These are phyloP conservation scores for Metschnikowia dekortorum DNA, from an alignment of 805 yeast genomes.

Conservation along the genomic window DNA sequence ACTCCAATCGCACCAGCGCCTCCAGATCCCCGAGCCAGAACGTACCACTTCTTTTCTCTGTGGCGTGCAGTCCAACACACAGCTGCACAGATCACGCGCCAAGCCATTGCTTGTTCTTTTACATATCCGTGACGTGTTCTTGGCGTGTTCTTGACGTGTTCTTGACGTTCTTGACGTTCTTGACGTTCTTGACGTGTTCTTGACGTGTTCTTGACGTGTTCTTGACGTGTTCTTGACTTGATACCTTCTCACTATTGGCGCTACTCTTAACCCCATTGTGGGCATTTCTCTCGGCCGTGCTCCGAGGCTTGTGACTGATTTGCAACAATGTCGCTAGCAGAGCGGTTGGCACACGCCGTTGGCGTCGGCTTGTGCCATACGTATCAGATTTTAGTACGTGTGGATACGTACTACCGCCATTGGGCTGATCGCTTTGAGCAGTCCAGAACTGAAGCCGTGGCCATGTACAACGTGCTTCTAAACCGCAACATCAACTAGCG, in stretches of 20 bases:
- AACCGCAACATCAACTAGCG: constrained; percentile 5
- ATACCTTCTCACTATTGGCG: neutral
- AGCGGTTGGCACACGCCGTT: neutral
- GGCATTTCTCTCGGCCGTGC: too few species aligned
- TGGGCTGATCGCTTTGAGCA: neutral
- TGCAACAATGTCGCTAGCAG: neutral
- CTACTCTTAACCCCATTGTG: too few species aligned
- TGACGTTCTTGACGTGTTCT: too few species aligned
- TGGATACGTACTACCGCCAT: neutral
- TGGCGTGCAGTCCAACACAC: too few species aligned
- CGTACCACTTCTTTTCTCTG: too few species aligned
- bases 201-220: too few species aligned
- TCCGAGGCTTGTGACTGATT: neutral
- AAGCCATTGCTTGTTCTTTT: too few species aligned
- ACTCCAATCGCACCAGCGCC: neutral
- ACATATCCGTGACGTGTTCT: too few species aligned
- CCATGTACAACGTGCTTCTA: constrained; percentile 3
- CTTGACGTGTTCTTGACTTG: too few species aligned
- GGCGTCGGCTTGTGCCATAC: neutral
- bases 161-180: too few species aligned
- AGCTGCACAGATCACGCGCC: too few species aligned
- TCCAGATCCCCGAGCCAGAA: neutral
- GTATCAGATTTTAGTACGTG: neutral
- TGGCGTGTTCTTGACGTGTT: too few species aligned
- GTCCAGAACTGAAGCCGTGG: neutral